These are phyloP conservation scores for Bothriochloa decipiens DNA, from an alignment of 176 grass and related monocot species.

Conservation along the genomic window DNA sequence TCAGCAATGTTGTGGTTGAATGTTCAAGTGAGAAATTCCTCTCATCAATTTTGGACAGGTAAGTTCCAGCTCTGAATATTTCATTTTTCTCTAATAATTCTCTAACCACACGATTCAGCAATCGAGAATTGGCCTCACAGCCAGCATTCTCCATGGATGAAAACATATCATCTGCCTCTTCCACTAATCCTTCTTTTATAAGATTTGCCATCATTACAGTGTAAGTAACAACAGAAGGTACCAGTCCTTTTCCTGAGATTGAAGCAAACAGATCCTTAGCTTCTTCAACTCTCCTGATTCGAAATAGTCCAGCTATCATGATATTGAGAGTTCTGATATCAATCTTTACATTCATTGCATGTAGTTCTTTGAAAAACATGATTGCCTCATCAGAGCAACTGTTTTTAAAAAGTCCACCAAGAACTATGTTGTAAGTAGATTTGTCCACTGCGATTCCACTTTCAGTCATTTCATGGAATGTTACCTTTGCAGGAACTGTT, in stretches of 20 bases:
- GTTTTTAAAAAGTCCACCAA: conserved; percentile 33
- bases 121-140: not conserved
- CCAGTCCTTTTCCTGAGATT: not conserved
- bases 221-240: not conserved
- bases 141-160: conserved; percentile 14
- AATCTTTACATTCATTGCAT: not conserved
- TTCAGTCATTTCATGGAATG: conserved; percentile 15
- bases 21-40: not conserved
- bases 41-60: conserved; percentile 12
- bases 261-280: conserved; percentile 14
- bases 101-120: not conserved
- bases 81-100: not conserved
- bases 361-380: not conserved
- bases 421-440: not conserved
- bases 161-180: conserved; percentile 3
- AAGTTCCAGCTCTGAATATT: not conserved
- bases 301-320: conserved; percentile 22
- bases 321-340: not conserved
- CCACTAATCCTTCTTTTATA: conserved; percentile 2
- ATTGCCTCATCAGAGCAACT: conserved; percentile 5
- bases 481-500: not conserved
- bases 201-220: not conserved
- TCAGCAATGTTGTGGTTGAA: not conserved
- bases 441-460: not conserved
- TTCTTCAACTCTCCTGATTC: not conserved